These are phyloP conservation scores for Podospora conica DNA, from an alignment of 495 filamentous ascomycete species.

Conservation along the genomic window DNA sequence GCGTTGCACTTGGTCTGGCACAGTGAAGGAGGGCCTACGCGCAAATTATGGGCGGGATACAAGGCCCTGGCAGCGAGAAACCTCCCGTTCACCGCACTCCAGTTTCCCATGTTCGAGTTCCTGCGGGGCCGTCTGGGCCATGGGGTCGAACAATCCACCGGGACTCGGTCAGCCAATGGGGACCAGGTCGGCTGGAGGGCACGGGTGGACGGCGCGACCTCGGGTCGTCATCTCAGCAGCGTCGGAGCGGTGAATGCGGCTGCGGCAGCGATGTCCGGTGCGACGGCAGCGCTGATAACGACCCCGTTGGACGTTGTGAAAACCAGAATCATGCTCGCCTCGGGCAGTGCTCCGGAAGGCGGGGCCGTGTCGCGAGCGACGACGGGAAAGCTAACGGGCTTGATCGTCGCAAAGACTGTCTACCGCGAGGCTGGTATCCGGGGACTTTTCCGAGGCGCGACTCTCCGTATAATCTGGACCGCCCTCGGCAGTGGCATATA, in stretches of 20 bases:
- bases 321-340: slow-evolving; percentile 66
- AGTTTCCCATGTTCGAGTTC: slow-evolving; percentile 82
- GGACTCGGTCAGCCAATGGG: not conserved
- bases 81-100: slow-evolving; percentile 77
- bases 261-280: slow-evolving; percentile 63
- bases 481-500: slow-evolving; percentile 75
- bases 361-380: slow-evolving; percentile 16
- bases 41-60: slow-evolving; percentile 68
- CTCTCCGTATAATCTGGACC: slow-evolving; percentile 72
- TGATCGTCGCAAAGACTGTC: slow-evolving; percentile 57
- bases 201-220: not conserved
- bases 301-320: slow-evolving; percentile 83
- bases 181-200: not conserved
- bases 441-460: slow-evolving; percentile 73
- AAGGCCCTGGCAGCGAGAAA: slow-evolving; percentile 72
- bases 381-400: slow-evolving; percentile 25
- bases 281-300: slow-evolving; percentile 62
- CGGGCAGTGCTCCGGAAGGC: slow-evolving; percentile 26
- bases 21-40: slow-evolving; percentile 22
- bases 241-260: slow-evolving; percentile 62
- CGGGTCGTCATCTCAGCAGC: slow-evolving; percentile 41
- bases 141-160: not conserved
- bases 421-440: slow-evolving; percentile 55
- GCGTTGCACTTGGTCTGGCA: slow-evolving; percentile 37
- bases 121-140: slow-evolving; percentile 39